phyloP scores from a whole-genome alignment of 2,329 filamentous ascomycete genomes.

The Pezicula radicicola region DNA sequence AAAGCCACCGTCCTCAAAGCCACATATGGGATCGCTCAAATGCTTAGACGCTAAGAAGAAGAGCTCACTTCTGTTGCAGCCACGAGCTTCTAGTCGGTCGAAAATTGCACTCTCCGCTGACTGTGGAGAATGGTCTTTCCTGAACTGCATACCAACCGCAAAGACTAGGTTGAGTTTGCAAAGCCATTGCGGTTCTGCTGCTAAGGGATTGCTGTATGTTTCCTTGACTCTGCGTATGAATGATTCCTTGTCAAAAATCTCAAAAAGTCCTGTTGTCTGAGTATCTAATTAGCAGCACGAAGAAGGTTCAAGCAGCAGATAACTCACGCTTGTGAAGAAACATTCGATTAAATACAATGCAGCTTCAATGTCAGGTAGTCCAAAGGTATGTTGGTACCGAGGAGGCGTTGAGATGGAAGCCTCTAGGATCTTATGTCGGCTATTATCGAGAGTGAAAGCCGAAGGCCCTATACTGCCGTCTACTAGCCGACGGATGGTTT shows the following conservation, averaged over 20 bases:
- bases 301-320: background rate
- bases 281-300: background rate
- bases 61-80: slow-evolving; percentile 8
- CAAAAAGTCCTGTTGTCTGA: slow-evolving; percentile 4
- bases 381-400: slow-evolving; percentile 4
- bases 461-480: slow-evolving; percentile 20
- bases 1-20: slow-evolving; percentile 57
- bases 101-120: slow-evolving; percentile 4
- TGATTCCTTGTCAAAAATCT: slow-evolving; percentile 4
- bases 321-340: slow-evolving; percentile 6
- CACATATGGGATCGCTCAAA: slow-evolving; percentile 7
- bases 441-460: slow-evolving; percentile 20
- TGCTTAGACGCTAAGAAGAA: slow-evolving; percentile 12
- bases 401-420: slow-evolving; percentile 8
- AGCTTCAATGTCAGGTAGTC: slow-evolving; percentile 5
- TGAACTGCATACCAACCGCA: slow-evolving; percentile 9
- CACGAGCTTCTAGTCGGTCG: slow-evolving; percentile 2
- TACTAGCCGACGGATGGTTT: slow-evolving; percentile 21
- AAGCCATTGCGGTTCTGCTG: slow-evolving; percentile 6
- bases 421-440: slow-evolving; percentile 22
- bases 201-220: slow-evolving; percentile 8
- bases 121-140: slow-evolving; percentile 1
- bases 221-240: slow-evolving; percentile 2
- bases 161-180: slow-evolving; percentile 13
- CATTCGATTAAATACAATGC: slow-evolving; percentile 5